Base-by-base conservation (phyloP, 768 basidiomycete species). In the Tylopilus subfusipes region DNA sequence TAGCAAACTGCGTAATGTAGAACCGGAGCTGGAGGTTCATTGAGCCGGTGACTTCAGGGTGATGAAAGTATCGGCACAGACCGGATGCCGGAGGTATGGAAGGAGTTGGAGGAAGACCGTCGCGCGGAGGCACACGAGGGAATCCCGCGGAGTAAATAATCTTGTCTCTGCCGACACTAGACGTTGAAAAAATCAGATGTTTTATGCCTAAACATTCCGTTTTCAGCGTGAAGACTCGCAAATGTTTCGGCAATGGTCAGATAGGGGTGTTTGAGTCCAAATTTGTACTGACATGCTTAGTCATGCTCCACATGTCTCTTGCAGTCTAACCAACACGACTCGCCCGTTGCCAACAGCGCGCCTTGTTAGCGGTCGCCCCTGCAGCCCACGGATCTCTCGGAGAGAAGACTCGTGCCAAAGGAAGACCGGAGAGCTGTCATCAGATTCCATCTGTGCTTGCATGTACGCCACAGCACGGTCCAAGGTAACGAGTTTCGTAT, bases 391-490 rank as follows among this genome's bases (percentile, higher is more conserved):
- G 39, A 24, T 25, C 29, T 40, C 25, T 33, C 5, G 13, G 21
- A 29, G 31, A 21, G 13, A 44, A 6, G 44, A 8, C 21, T n/a
- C 10, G 16, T 9, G 34, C 19, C n/a, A n/a, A 36, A 19, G 19
- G n/a, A 57, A 22, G 43, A 49, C 24, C 10, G 33, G 40, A 21
- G 8, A 50, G 27, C 14, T n/a, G 27, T 31, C 6, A 16, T 4
- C 6, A 0, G 2, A 29, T 24, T 12, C 21, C 22, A 4, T 24
- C 42, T 43, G 38, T 5, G 36, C 22, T 48, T 52, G 49, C 44
- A 66, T 65, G 64, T 57, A 56, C 55, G 48, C 63, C 8, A 51
- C 60, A 27, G 40, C 57, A n/a, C 57, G 57, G 45, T 48, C 62
- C 54, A 67, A 65, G 63, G 59, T 65, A 55, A 64, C 5, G 45